Evolutionary conservation across 257 asterid species (phyloP), one percentile per base, ranked within the genome.

Genomic region (Dorcoceras hygrometricum): DNA sequence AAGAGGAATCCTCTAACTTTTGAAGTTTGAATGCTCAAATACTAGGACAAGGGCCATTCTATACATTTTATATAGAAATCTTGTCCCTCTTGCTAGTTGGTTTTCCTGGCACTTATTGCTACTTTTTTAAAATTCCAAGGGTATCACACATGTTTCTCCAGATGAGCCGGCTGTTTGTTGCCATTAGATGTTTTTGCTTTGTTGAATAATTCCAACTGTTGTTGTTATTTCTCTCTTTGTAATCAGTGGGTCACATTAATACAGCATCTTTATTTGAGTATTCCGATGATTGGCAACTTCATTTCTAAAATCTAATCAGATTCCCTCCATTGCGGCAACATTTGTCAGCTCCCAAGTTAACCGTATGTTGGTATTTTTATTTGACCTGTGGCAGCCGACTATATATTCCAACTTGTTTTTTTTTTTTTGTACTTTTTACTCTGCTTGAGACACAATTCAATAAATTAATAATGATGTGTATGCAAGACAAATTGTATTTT

Each of bases 131-230:
- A 23, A 29, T 57, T 25, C 26, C 59, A 4, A 11, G 20, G 57
- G 68, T 56, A 54, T 75, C 25, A 78, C 73, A 62, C 63, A 31
- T 56, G 48, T 61, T 31, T 68, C 57, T 67, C 59, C 31, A 14
- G 32, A 20, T 57, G 36, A 67, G 90, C 88, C 90, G 87, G 95
- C 95, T 72, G 51, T 55, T 65, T 32, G 70, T 65, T 71, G 65
- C 73, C 71, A 59, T 48, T 71, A 25, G 62, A 22, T 48, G 70
- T 24, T 29, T 70, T 23, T 50, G 57, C 53, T 28, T 63, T 66
- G 59, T 34, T 20, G 75, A 55, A 61, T 29, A 26, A 31, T 63
- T 60, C 64, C 73, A 62, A 68, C 46, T 71, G 67, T 65, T 67
- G 57, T 60, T 68, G 63, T 20, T 69, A 72, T 34, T 55, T 69